These are phyloP conservation scores for Cairneyella variabilis DNA, from an alignment of 495 filamentous ascomycete species.

Conservation along the genomic window DNA sequence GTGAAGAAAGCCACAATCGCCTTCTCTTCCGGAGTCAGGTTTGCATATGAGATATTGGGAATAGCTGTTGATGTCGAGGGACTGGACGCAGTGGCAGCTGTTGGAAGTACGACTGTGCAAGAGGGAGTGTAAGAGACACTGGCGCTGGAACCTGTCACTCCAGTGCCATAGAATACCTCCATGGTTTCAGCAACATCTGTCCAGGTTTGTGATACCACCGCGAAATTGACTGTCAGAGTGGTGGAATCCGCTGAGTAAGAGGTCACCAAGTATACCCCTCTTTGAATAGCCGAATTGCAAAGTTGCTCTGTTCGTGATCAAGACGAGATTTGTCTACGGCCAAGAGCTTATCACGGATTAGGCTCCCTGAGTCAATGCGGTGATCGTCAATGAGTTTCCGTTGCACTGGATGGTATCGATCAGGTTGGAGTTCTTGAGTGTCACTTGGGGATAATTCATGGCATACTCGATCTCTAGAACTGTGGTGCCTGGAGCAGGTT, in stretches of 20 bases:
- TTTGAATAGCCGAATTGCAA: not conserved
- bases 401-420: too few species aligned
- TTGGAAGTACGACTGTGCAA: not conserved
- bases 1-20: not conserved
- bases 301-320: too few species aligned
- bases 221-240: not conserved
- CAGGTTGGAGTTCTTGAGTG: too few species aligned
- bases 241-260: not conserved
- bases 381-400: too few species aligned
- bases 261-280: slow-evolving; percentile 1
- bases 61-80: not conserved
- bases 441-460: too few species aligned
- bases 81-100: not conserved
- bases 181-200: slow-evolving; percentile 3
- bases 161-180: not conserved
- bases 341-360: too few species aligned
- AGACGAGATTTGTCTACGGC: too few species aligned
- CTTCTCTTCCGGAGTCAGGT: not conserved
- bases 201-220: not conserved
- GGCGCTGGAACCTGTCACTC: not conserved
- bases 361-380: too few species aligned
- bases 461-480: too few species aligned
- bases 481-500: too few species aligned
- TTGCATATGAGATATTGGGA: not conserved
- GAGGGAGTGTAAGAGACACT: not conserved